A percentile compares a stretch with the other conserved stretches of the same genome.
Conservation (phyloP, 371 early-diverging fungal species). For the Actinomortierella wolfii region DNA sequence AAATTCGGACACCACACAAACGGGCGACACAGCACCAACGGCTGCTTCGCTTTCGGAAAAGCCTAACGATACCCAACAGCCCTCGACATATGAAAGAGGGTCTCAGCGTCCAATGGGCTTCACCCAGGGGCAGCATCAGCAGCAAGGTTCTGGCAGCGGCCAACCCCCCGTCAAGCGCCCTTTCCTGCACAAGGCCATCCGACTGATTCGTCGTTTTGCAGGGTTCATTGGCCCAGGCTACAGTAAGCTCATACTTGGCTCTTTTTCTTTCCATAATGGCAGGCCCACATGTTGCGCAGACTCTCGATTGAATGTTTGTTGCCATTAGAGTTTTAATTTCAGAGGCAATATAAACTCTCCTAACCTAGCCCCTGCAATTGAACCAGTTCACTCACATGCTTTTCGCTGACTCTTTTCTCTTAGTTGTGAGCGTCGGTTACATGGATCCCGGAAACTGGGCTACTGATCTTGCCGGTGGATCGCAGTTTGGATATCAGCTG, state of each 20-base stretch:
- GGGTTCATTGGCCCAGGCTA: constrained; percentile 47
- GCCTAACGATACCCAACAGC: constrained; percentile 1
- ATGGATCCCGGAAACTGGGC: constrained; percentile 85
- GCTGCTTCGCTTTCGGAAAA: constrained; percentile 9
- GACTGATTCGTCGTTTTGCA: constrained; percentile 31
- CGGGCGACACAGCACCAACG: neutral
- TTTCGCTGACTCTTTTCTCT: neutral
- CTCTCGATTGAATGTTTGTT: too few species aligned
- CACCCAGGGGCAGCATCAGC: neutral
- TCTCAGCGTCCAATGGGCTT: constrained; percentile 1
- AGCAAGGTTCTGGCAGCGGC: constrained; percentile 5
- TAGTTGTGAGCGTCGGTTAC: constrained; percentile 57
- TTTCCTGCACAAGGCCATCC: constrained; percentile 10
- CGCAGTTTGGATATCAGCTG: constrained; percentile 74
- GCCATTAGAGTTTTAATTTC: too few species aligned
- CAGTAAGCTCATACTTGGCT: constrained; percentile 33
- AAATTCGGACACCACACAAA: too few species aligned
- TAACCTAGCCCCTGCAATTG: too few species aligned
- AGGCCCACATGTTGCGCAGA: too few species aligned
- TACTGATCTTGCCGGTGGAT: constrained; percentile 75
- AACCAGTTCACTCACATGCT: neutral
- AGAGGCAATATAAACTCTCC: too few species aligned
- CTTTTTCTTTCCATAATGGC: too few species aligned
- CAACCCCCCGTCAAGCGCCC: constrained; percentile 13
- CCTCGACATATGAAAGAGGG: too few species aligned